A percentile compares a stretch with the other conserved stretches of the same genome.
Conservation (phyloP, 2,329 filamentous ascomycete species). For the Pseudogymnoascus sp. region DNA sequence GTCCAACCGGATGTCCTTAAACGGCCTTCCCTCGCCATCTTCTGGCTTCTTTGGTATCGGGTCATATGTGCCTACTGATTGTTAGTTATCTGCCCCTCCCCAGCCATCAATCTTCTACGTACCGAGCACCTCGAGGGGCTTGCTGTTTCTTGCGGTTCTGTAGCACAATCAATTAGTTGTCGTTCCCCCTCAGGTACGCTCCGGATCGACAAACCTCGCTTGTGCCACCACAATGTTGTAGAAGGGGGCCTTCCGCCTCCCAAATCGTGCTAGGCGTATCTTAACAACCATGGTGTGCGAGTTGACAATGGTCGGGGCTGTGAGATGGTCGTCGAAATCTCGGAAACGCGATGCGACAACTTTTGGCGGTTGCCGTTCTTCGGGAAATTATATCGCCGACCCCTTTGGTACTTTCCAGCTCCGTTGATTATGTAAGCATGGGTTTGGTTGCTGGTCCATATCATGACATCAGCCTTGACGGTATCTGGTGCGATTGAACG, state of each 20-base stretch:
- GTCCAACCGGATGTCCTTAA: conserved; percentile 91
- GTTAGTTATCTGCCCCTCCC: conserved; percentile 6
- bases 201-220: conserved; percentile 57
- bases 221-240: conserved; percentile 98
- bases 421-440: background rate
- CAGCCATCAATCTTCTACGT: conserved; percentile 17
- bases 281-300: conserved; percentile 71
- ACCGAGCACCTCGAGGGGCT: conserved; percentile 86
- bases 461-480: background rate
- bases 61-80: conserved; percentile 52
- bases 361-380: background rate
- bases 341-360: conserved; percentile 8
- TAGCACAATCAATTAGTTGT: background rate
- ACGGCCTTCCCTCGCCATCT: conserved; percentile 58
- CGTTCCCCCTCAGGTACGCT: background rate
- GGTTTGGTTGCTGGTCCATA: background rate
- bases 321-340: conserved; percentile 10
- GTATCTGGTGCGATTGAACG: background rate
- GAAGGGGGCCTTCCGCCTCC: conserved; percentile 77
- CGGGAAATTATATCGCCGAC: conserved; percentile 2
- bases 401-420: background rate
- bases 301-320: conserved; percentile 11
- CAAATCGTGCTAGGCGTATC: conserved; percentile 90
- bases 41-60: conserved; percentile 56
- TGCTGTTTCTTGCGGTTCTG: conserved; percentile 78